Percentiles rank a stretch among this genome's conserved stretches.
Evolutionary conservation across 2,329 filamentous ascomycete genomes (phyloP).

Genomic region (Pyrenophora graminea): DNA sequence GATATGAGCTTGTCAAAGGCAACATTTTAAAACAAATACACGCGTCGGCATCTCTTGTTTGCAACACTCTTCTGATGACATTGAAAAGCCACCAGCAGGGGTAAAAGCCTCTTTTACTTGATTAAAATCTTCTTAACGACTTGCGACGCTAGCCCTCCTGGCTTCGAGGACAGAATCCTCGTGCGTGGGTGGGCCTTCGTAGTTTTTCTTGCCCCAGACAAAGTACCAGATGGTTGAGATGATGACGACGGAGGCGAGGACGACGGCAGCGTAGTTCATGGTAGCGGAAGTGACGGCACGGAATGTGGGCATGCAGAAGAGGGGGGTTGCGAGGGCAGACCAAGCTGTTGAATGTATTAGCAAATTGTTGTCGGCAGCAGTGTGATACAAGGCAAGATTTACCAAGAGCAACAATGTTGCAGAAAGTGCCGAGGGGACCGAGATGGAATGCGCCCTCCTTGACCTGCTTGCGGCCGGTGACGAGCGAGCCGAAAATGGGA

Average conservation of each 20-base stretch:
- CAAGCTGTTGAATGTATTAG: constrained; percentile 49
- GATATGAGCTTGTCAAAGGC: no score
- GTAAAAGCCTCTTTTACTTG: no score
- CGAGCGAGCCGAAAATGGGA: constrained; percentile 67
- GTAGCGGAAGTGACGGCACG: constrained; percentile 62
- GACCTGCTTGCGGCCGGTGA: constrained; percentile 64
- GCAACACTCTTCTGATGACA: no score
- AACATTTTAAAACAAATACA: no score
- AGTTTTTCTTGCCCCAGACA: constrained; percentile 71
- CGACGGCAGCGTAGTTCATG: constrained; percentile 76
- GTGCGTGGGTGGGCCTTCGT: constrained; percentile 61
- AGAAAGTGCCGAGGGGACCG: constrained; percentile 63
- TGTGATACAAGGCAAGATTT: constrained; percentile 46
- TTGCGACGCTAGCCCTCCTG: constrained; percentile 37
- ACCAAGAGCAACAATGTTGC: constrained; percentile 66
- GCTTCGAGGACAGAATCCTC: constrained; percentile 40
- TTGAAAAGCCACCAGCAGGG: no score
- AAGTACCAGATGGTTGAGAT: constrained; percentile 70
- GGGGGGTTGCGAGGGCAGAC: constrained; percentile 69
- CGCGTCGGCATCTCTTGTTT: no score
- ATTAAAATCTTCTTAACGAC: constrained; percentile 10
- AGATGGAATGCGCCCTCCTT: constrained; percentile 63
- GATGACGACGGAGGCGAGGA: constrained; percentile 68
- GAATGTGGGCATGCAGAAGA: constrained; percentile 73
- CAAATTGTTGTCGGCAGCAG: no score